phyloP scores from a whole-genome alignment of 257 asterid species.

The Nicotiana tabacum region DNA sequence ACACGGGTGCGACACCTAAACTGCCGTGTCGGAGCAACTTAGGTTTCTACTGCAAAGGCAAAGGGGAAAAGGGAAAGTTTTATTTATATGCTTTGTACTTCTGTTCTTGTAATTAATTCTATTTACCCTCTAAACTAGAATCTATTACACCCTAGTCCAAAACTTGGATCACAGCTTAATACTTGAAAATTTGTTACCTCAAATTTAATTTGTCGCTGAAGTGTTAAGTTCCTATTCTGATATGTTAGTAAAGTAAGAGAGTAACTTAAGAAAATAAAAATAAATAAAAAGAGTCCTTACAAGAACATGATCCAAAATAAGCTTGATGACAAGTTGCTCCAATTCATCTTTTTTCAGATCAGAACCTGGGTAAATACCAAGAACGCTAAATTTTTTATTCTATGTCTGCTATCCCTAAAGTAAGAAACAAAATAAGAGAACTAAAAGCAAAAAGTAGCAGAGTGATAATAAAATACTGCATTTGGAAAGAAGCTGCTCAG shows the following conservation, averaged over 20 bases:
- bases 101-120: neutral
- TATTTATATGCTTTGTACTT: neutral
- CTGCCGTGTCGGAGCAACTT: too few species aligned
- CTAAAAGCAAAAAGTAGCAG: neutral
- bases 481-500: neutral
- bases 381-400: slow-evolving; percentile 7
- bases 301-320: slow-evolving; percentile 68
- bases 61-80: neutral
- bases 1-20: too few species aligned
- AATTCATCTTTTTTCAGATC: slow-evolving; percentile 73
- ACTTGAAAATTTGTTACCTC: neutral
- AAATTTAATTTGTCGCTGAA: neutral
- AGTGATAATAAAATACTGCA: neutral
- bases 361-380: slow-evolving; percentile 41
- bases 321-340: slow-evolving; percentile 75
- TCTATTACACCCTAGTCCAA: neutral
- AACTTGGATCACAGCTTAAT: neutral
- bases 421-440: neutral
- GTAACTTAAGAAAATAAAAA: neutral
- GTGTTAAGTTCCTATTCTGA: neutral
- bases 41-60: neutral
- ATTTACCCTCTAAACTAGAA: neutral
- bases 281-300: slow-evolving; percentile 32
- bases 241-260: neutral
- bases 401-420: neutral